Conservation (phyloP, 768 basidiomycete genomes). For the Lentinula boryana region DNA sequence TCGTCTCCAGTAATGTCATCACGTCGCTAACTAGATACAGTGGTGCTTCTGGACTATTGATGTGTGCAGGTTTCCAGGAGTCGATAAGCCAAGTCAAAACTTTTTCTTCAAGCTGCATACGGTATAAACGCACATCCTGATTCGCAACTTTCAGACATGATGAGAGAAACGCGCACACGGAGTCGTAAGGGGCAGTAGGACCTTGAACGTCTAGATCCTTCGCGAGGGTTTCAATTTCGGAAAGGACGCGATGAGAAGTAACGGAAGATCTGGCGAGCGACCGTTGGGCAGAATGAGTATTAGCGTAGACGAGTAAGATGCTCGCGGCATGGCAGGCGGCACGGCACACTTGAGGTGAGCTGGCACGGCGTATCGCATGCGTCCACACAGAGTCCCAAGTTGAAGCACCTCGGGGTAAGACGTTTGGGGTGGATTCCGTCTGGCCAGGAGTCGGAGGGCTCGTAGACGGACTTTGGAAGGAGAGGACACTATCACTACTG, state of each 20-base stretch:
- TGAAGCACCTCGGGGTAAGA: slow-evolving; percentile 17
- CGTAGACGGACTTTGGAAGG: not conserved
- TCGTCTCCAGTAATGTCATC: slow-evolving; percentile 52
- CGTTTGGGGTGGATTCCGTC: slow-evolving; percentile 4
- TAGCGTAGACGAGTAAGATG: slow-evolving; percentile 40
- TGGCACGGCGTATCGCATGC: slow-evolving; percentile 69
- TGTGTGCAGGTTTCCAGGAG: slow-evolving; percentile 49
- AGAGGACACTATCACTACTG: not conserved
- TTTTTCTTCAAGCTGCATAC: slow-evolving; percentile 84
- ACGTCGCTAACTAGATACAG: slow-evolving; percentile 55
- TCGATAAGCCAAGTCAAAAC: slow-evolving; percentile 77
- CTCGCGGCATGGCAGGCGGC: slow-evolving; percentile 72
- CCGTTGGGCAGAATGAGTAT: slow-evolving; percentile 17
- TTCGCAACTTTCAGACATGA: slow-evolving; percentile 64
- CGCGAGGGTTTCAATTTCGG: slow-evolving; percentile 73
- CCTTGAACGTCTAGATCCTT: slow-evolving; percentile 90
- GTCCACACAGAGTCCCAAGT: slow-evolving; percentile 85
- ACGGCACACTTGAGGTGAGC: slow-evolving; percentile 64
- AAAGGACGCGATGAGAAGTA: slow-evolving; percentile 49
- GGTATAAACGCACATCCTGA: slow-evolving; percentile 78
- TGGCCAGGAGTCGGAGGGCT: not conserved
- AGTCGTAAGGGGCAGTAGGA: slow-evolving; percentile 79
- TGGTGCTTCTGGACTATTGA: slow-evolving; percentile 37
- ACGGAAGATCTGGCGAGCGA: slow-evolving; percentile 28
- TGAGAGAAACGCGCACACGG: slow-evolving; percentile 80